Evolutionary conservation across 1,139 yeast species (phyloP), one percentile per base, ranked within the genome.

Genomic region (Suhomyces chickasaworum): DNA sequence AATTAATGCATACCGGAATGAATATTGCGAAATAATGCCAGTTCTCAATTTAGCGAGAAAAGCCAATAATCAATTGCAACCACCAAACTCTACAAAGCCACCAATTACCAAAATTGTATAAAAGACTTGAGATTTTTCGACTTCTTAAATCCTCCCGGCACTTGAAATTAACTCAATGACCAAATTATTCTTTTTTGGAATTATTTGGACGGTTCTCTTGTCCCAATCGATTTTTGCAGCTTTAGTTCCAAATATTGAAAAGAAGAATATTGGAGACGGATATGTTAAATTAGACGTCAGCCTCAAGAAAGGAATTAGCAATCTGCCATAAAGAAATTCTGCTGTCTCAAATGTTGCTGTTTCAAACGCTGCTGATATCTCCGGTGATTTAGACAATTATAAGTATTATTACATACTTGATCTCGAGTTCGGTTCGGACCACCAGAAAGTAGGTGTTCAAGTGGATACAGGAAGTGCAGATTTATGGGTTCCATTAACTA

Each of bases 381-480:
- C 42, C 12, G 37, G 37, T 7, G 9, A 13, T 17, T 34, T 41
- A 15, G 17, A 16, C 8, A 37, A 37, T 22, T 25, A 41, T 37
- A 38, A 23, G 2, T 25, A 29, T 9, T 45, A 41, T 21, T 45
- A 32, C n/a, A 35, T 35, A 23, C 34, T 45, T 13, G 40, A 46
- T 17, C 33, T 53, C 30, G 25, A 31, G 13, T 12, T 52, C 7
- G 58, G 56, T 13, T 52, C 58, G 12, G 37, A 49, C 38, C 33
- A 45, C 8, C 53, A 54, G 39, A 21, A 25, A n/a, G 20, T 50
- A 2, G 35, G 41, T 15, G 55, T 53, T 1, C 42, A 41, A 9
- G 43, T 60, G 17, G 63, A 60, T 47, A 59, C 65, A 3, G 63
- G 63, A 10, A 54, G 59, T 27, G 55, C 63, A n/a, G 63, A 60